These are phyloP conservation scores for Luffa acutangula DNA, from an alignment of 306 rosid species.

Conservation along the genomic window DNA sequence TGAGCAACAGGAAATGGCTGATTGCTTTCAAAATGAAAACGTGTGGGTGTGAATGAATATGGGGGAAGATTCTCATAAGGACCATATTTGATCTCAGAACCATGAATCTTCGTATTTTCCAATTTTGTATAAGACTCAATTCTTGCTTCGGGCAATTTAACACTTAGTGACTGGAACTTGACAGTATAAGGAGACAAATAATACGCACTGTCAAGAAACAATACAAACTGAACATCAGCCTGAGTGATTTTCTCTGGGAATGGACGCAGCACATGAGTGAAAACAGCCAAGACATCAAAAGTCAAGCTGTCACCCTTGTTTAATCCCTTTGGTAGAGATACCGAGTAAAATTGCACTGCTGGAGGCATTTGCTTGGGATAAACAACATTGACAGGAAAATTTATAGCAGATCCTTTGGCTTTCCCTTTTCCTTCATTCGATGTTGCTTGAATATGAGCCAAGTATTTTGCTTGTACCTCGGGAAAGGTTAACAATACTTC, in stretches of 20 bases:
- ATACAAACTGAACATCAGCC: constrained; percentile 77
- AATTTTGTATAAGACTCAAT: constrained; percentile 72
- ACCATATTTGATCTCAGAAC: constrained; percentile 91
- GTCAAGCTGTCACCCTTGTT: constrained; percentile 54
- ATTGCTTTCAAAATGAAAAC: constrained; percentile 79
- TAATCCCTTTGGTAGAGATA: constrained; percentile 62
- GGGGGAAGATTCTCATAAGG: constrained; percentile 70
- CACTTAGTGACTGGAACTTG: constrained; percentile 52
- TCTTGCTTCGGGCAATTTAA: constrained; percentile 83
- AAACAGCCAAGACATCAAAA: constrained; percentile 66
- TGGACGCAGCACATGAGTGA: constrained; percentile 51
- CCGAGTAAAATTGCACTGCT: constrained; percentile 48
- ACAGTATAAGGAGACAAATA: constrained; percentile 76
- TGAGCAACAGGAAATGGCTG: constrained; percentile 83
- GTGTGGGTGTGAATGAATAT: constrained; percentile 53
- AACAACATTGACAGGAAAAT: constrained; percentile 38
- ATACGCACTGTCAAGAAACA: constrained; percentile 71
- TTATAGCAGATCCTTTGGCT: constrained; percentile 35
- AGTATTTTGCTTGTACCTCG: constrained; percentile 43
- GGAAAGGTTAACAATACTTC: constrained; percentile 65
- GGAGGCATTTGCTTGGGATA: constrained; percentile 51
- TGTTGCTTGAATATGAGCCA: constrained; percentile 52
- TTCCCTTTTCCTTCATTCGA: constrained; percentile 63
- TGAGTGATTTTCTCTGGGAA: constrained; percentile 84
- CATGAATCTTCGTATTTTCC: constrained; percentile 56